These are phyloP conservation scores for Fusarium irregulare DNA, from an alignment of 2,329 filamentous ascomycete genomes.

Conservation along the genomic window DNA sequence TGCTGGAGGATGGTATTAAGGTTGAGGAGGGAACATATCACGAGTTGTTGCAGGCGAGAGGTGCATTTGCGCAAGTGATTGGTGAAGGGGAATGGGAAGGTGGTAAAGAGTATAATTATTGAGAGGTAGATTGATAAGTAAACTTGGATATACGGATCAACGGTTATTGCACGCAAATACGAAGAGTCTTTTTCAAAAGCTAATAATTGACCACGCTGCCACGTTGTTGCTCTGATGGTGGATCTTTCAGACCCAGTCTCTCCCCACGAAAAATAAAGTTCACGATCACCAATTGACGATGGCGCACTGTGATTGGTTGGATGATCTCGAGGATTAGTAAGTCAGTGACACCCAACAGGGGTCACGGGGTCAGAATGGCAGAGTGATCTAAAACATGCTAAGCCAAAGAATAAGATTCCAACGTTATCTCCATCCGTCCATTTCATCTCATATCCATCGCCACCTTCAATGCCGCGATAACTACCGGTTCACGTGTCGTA, in stretches of 20 bases:
- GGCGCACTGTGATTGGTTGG: neutral
- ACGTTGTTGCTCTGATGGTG: neutral
- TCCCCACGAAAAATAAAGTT: constrained; percentile 10
- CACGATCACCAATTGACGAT: neutral
- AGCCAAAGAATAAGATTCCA: constrained; percentile 10
- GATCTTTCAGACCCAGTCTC: constrained; percentile 2
- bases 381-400: constrained; percentile 22
- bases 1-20: constrained; percentile 75
- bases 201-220: neutral
- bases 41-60: constrained; percentile 62
- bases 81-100: constrained; percentile 45
- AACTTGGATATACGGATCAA: neutral
- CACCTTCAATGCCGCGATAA: constrained; percentile 8
- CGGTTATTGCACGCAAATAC: constrained; percentile 11
- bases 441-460: constrained; percentile 9
- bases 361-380: constrained; percentile 32
- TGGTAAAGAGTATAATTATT: neutral
- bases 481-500: constrained; percentile 3
- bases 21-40: constrained; percentile 75
- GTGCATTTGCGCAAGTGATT: constrained; percentile 63
- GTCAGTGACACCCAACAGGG: constrained; percentile 1
- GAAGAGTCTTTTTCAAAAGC: neutral
- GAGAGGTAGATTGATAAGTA: neutral
- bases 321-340: constrained; percentile 13
- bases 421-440: constrained; percentile 9